phyloP scores from a whole-genome alignment of 148 eudicot species.

The Nyssa sinensis region DNA sequence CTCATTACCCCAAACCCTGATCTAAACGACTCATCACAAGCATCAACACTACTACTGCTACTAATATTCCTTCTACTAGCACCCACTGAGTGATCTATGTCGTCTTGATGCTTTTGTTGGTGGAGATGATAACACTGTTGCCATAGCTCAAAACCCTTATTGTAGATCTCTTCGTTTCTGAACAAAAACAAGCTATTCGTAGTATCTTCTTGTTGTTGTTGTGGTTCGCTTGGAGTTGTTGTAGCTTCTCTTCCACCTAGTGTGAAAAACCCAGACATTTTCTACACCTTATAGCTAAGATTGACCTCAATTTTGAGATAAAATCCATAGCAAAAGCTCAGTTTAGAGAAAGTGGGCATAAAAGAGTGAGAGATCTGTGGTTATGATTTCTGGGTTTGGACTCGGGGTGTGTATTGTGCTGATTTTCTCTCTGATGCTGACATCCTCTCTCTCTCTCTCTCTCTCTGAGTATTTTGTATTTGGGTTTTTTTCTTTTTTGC shows the following conservation, averaged over 20 bases:
- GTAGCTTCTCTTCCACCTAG: slow-evolving; percentile 37
- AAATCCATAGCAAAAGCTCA: slow-evolving; percentile 25
- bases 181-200: slow-evolving; percentile 22
- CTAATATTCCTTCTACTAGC: neutral
- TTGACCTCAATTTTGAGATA: neutral
- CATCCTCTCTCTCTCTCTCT: neutral
- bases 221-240: slow-evolving; percentile 4
- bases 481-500: neutral
- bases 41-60: neutral
- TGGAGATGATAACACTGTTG: slow-evolving; percentile 68
- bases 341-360: no score
- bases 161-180: slow-evolving; percentile 65
- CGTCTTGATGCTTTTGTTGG: slow-evolving; percentile 37
- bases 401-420: neutral
- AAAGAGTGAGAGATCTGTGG: slow-evolving; percentile 22
- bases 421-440: neutral
- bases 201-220: slow-evolving; percentile 18
- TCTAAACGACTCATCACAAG: neutral
- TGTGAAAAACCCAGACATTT: slow-evolving; percentile 71
- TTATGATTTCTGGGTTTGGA: neutral
- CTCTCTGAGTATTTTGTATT: neutral
- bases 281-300: neutral
- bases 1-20: slow-evolving; percentile 28
- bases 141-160: slow-evolving; percentile 88
- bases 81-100: slow-evolving; percentile 11